Percentiles rank a stretch among this genome's conserved stretches.
Conservation (phyloP, 1,284 basidiomycete species). For the Lentinula novae-zelandiae region DNA sequence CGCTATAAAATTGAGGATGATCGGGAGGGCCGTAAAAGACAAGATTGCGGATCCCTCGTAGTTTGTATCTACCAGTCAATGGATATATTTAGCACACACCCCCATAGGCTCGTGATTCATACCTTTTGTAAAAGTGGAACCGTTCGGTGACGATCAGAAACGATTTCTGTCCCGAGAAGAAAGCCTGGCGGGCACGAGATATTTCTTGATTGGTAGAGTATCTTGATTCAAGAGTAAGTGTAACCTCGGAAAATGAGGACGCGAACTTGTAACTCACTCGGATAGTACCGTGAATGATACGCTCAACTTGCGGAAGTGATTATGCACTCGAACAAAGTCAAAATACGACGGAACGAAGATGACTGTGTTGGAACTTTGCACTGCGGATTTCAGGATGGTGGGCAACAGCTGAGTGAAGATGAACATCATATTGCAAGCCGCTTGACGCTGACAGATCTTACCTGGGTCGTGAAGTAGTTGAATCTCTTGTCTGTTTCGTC, state of each 20-base stretch:
- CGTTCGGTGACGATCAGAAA: slow-evolving; percentile 93
- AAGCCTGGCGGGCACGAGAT: slow-evolving; percentile 86
- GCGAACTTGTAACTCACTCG: slow-evolving; percentile 54
- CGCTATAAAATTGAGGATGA: slow-evolving; percentile 89
- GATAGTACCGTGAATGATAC: slow-evolving; percentile 82
- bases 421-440: background rate
- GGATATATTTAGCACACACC: slow-evolving; percentile 6
- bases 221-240: slow-evolving; percentile 34
- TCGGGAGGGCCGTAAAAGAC: slow-evolving; percentile 92
- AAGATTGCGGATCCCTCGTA: slow-evolving; percentile 88
- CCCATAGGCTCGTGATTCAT: slow-evolving; percentile 16
- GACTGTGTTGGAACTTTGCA: slow-evolving; percentile 84
- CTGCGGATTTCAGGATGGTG: slow-evolving; percentile 82
- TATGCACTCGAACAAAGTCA: slow-evolving; percentile 92
- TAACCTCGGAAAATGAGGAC: background rate
- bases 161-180: slow-evolving; percentile 85
- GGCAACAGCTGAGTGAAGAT: slow-evolving; percentile 63
- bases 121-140: slow-evolving; percentile 96
- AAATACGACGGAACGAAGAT: slow-evolving; percentile 95
- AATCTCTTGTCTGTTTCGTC: slow-evolving; percentile 89
- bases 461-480: slow-evolving; percentile 83
- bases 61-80: slow-evolving; percentile 64
- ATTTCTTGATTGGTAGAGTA: slow-evolving; percentile 95
- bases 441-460: background rate
- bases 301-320: slow-evolving; percentile 76